Evolutionary conservation across 352 stramenopile species (phyloP).

Genomic region (Phytopythium chamaehyphon): DNA sequence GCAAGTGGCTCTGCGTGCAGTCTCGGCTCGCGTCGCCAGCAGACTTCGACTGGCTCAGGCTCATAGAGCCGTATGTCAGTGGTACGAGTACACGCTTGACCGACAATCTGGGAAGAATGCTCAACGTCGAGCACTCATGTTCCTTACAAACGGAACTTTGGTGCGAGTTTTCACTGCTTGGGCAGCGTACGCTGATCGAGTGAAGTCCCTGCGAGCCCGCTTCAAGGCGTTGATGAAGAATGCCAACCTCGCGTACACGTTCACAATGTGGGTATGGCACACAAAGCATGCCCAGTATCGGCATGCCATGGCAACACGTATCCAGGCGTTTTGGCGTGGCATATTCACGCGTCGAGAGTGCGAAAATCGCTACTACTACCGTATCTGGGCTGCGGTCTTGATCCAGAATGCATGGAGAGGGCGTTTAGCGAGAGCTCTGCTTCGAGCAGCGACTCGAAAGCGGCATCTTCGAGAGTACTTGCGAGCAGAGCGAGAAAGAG

Average conservation of each 20-base stretch:
- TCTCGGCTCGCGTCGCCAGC: conserved; percentile 38
- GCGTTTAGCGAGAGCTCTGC: conserved; percentile 41
- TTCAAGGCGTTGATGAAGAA: conserved; percentile 47
- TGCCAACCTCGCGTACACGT: conserved; percentile 39
- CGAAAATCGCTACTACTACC: conserved; percentile 60
- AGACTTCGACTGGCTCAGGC: conserved; percentile 39
- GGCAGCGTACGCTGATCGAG: conserved; percentile 30
- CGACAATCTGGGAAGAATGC: conserved; percentile 38
- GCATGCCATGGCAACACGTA: conserved; percentile 23
- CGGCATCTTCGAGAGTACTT: conserved; percentile 63
- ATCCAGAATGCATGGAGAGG: conserved; percentile 71
- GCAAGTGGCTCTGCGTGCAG: conserved; percentile 25
- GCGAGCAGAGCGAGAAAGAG: conserved; percentile 54
- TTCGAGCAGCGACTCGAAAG: conserved; percentile 51
- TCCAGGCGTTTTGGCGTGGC: conserved; percentile 73
- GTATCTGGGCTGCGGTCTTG: conserved; percentile 60
- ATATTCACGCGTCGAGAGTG: conserved; percentile 26
- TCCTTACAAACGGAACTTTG: conserved; percentile 56
- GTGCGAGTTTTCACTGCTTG: conserved; percentile 59
- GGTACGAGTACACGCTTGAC: conserved; percentile 62
- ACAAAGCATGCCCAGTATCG: conserved; percentile 23
- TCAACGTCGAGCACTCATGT: conserved; percentile 51
- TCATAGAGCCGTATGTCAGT: conserved; percentile 47
- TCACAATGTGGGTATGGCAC: conserved; percentile 47
- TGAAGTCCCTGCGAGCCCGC: conserved; percentile 35